Percentiles rank a stretch among this genome's conserved stretches.
These are phyloP conservation scores for Aspergillus avenaceus DNA, from an alignment of 495 filamentous ascomycete genomes.

Conservation along the genomic window DNA sequence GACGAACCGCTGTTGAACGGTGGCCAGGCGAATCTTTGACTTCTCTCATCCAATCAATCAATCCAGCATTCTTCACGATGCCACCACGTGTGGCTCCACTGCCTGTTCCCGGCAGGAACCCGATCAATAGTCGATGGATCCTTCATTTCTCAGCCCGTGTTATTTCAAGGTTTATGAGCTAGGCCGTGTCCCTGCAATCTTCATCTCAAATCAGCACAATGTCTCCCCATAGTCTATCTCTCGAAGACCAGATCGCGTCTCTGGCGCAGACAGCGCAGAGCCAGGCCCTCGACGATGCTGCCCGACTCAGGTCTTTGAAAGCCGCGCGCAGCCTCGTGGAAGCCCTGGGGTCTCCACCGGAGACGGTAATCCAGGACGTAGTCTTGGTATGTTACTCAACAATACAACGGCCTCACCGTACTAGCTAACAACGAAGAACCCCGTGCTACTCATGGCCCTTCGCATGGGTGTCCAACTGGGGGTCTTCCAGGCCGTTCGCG, in stretches of 20 bases:
- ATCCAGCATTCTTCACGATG: too few species aligned
- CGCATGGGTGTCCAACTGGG: constrained; percentile 19
- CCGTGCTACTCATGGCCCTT: constrained; percentile 9
- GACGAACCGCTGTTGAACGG: too few species aligned
- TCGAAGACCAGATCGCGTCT: constrained; percentile 4
- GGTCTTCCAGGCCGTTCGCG: constrained; percentile 9
- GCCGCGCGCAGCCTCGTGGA: constrained; percentile 6
- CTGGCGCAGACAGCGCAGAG: background rate
- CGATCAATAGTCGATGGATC: too few species aligned
- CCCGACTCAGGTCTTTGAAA: constrained; percentile 1
- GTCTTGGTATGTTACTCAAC: constrained; percentile 10
- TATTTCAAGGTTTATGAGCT: too few species aligned
- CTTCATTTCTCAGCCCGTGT: too few species aligned
- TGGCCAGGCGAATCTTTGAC: too few species aligned
- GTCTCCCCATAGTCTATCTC: background rate
- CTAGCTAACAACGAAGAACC: background rate
- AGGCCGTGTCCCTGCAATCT: too few species aligned
- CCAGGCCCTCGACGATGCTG: constrained; percentile 2
- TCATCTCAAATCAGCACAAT: too few species aligned
- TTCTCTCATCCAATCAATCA: too few species aligned
- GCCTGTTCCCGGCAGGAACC: too few species aligned
- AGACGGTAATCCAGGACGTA: constrained; percentile 15
- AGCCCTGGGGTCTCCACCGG: constrained; percentile 15
- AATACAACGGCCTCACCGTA: too few species aligned
- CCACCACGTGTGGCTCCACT: too few species aligned